Evolutionary conservation across 192 early-diverging fungal genomes (phyloP).

Genomic region (Entomortierella chlamydospora): DNA sequence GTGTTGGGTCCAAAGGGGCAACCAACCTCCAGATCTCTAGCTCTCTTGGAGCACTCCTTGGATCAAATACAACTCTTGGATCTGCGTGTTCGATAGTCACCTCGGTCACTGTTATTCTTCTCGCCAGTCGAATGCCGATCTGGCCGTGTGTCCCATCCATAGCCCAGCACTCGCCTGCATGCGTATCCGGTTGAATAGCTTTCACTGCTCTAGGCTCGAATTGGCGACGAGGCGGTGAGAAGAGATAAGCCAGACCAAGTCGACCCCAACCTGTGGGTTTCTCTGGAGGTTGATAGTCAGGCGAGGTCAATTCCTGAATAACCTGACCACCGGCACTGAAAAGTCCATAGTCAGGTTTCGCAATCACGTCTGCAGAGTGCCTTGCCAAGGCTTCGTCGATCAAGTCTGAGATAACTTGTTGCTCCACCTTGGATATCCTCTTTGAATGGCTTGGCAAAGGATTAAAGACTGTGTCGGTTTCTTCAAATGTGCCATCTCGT

Average conservation of each 20-base stretch:
- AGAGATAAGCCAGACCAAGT: not conserved
- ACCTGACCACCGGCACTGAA: slow-evolving; percentile 70
- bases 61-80: slow-evolving; percentile 61
- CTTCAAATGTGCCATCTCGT: not conserved
- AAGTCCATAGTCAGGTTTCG: slow-evolving; percentile 75
- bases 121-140: slow-evolving; percentile 67
- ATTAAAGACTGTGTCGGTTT: not conserved
- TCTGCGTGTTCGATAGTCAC: slow-evolving; percentile 78
- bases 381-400: slow-evolving; percentile 65
- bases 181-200: slow-evolving; percentile 57
- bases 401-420: slow-evolving; percentile 49
- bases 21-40: slow-evolving; percentile 72
- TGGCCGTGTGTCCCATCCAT: slow-evolving; percentile 70
- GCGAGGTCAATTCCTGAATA: slow-evolving; percentile 64
- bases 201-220: slow-evolving; percentile 8
- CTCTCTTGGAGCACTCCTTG: slow-evolving; percentile 69
- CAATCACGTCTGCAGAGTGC: slow-evolving; percentile 24
- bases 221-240: slow-evolving; percentile 5
- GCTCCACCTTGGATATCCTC: not conserved
- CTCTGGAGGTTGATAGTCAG: slow-evolving; percentile 55
- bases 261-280: slow-evolving; percentile 19
- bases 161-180: slow-evolving; percentile 80
- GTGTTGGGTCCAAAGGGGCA: not conserved
- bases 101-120: slow-evolving; percentile 63
- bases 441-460: not conserved